A percentile compares a stretch with the other conserved stretches of the same genome.
These are phyloP conservation scores for Colletotrichum destructivum DNA, from an alignment of 2,329 filamentous ascomycete genomes.

Conservation along the genomic window DNA sequence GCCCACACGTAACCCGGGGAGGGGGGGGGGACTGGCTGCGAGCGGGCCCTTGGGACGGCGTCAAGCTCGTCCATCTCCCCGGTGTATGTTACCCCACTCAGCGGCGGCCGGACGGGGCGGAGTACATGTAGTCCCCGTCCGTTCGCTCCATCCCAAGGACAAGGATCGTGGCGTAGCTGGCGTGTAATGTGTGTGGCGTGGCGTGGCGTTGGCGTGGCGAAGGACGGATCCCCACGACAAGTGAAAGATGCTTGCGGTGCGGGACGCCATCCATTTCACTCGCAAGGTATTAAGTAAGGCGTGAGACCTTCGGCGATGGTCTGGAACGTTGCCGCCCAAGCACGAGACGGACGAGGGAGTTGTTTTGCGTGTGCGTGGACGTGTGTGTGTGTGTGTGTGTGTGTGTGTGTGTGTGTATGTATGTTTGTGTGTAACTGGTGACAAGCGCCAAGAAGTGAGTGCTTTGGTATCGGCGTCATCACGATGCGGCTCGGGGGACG, in stretches of 20 bases:
- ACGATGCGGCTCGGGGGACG: slow-evolving; percentile 7
- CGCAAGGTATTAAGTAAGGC: background rate
- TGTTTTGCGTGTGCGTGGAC: too few species aligned
- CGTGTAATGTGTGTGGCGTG: too few species aligned
- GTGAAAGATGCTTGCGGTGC: background rate
- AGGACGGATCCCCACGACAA: background rate
- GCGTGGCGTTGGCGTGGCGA: background rate
- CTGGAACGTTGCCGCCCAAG: background rate
- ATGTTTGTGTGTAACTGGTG: slow-evolving; percentile 17
- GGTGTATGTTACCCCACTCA: background rate
- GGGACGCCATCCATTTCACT: too few species aligned
- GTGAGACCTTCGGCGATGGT: background rate
- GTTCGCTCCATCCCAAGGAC: background rate
- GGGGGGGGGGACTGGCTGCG: background rate
- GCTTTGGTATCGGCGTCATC: slow-evolving; percentile 31
- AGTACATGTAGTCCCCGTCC: background rate
- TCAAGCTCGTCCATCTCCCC: slow-evolving; percentile 8
- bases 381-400: too few species aligned
- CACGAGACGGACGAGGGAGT: background rate
- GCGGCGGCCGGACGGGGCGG: slow-evolving; percentile 9
- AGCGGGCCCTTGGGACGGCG: slow-evolving; percentile 11
- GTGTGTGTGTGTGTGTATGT: background rate
- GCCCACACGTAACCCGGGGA: background rate
- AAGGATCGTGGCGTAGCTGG: background rate
- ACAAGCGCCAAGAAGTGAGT: slow-evolving; percentile 26